A percentile compares a stretch with the other conserved stretches of the same genome.
Conservation (phyloP, 257 asterid genomes). For the Solanum neorickii region DNA sequence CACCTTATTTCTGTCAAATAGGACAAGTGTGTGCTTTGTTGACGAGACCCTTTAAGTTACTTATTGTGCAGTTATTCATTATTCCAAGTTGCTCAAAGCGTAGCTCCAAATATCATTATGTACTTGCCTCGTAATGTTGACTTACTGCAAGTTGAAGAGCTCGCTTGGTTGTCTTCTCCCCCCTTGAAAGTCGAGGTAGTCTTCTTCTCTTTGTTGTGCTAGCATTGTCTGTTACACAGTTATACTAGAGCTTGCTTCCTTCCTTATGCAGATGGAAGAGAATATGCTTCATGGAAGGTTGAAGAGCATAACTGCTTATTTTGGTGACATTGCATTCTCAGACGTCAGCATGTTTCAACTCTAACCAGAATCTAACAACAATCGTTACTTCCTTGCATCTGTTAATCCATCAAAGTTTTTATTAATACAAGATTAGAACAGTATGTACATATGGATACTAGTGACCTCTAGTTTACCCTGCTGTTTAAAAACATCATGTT, state of each 20-base stretch:
- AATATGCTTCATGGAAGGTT: conserved; percentile 30
- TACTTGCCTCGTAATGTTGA: conserved; percentile 64
- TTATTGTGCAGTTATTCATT: conserved; percentile 45
- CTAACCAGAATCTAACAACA: neutral
- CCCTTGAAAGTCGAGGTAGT: conserved; percentile 57
- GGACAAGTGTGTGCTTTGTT: neutral
- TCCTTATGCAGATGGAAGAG: conserved; percentile 50
- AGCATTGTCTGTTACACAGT: neutral
- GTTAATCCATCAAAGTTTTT: too few species aligned
- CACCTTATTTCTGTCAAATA: neutral
- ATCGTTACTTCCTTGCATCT: neutral
- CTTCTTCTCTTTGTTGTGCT: neutral
- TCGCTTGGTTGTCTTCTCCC: conserved; percentile 77
- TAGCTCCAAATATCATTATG: conserved; percentile 71
- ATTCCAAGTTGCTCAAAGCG: conserved; percentile 54
- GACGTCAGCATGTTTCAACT: neutral
- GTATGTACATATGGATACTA: neutral
- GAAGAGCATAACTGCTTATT: conserved; percentile 58
- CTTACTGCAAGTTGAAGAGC: conserved; percentile 51
- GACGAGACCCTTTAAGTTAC: neutral
- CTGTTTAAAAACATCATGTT: neutral
- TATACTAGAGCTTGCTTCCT: neutral
- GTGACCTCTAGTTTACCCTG: neutral
- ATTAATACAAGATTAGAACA: neutral
- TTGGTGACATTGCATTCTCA: conserved; percentile 25